A percentile compares a stretch with the other conserved stretches of the same genome.
These are phyloP conservation scores for Aspergillus bridgeri DNA, from an alignment of 495 filamentous ascomycete species.

Conservation along the genomic window DNA sequence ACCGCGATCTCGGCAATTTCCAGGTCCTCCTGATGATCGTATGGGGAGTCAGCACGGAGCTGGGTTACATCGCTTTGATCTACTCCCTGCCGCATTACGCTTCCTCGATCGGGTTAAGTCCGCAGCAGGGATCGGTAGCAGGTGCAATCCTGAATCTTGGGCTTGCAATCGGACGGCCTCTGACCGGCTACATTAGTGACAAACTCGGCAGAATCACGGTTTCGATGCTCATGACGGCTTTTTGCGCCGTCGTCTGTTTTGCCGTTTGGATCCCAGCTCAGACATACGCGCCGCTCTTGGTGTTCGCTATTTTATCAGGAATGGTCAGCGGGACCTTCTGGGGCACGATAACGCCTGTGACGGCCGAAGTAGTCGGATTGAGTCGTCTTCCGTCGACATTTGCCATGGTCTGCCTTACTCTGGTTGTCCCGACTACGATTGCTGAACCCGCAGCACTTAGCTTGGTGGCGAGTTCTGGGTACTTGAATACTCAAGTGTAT, in stretches of 20 bases:
- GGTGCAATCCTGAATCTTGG: constrained; percentile 67
- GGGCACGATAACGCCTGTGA: constrained; percentile 63
- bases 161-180: constrained; percentile 60
- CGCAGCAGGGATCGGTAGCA: constrained; percentile 60
- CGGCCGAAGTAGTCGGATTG: constrained; percentile 66
- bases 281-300: constrained; percentile 56
- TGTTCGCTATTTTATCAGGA: constrained; percentile 63
- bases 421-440: constrained; percentile 64
- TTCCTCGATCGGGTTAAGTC: constrained; percentile 55
- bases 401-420: constrained; percentile 60
- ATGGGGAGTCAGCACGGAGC: constrained; percentile 63
- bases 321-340: constrained; percentile 68
- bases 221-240: constrained; percentile 55
- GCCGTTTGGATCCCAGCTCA: constrained; percentile 68
- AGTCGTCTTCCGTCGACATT: constrained; percentile 55
- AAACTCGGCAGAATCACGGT: constrained; percentile 64
- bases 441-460: constrained; percentile 66
- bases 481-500: constrained; percentile 60
- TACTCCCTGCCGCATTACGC: constrained; percentile 73
- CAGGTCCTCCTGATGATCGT: constrained; percentile 57
- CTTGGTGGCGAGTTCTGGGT: constrained; percentile 48
- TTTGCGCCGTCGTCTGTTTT: constrained; percentile 58
- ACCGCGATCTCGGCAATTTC: constrained; percentile 47
- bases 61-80: constrained; percentile 69
- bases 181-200: constrained; percentile 68